Evolutionary conservation across 2,329 filamentous ascomycete genomes (phyloP), one percentile per base, ranked within the genome.

Genomic region (Pseudogymnoascus sp.): DNA sequence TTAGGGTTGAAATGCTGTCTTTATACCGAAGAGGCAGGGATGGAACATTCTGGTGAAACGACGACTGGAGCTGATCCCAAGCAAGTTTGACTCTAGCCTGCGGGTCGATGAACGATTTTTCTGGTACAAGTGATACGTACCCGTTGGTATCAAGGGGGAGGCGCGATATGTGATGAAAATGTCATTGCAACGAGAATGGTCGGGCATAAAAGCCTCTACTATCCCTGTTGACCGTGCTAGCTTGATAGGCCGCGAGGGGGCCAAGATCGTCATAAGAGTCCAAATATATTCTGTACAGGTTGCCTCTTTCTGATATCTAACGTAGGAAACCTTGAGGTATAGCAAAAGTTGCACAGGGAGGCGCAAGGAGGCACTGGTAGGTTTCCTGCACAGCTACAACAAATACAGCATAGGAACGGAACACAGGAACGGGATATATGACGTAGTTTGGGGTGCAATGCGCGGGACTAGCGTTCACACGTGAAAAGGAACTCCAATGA

Each of bases 251-350:
- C 26, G 26, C 26, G n/a, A 11, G 47, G 26, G n/a, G 19, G 17
- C n/a, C 19, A 33, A 19, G 47, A 33, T 57, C 26, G 10, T 26
- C 47, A 57, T 57, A 57, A 57, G 26, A 57, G n/a, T 13, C 47
- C 11, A 57, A 57, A 57, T 6, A 57, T 57, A 3, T 19, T 33
- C 26, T 57, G n/a, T 33, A 57, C 10, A 57, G n/a, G 47, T 57
- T 57, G 47, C 47, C 47, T 57, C 47, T 23, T 19, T 19, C 47
- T 57, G 10, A 33, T 57, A 57, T 31, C 10, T n/a, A 31, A 13
- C 47, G 47, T 33, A 33, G 47, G 10, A 33, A 57, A 57, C 47
- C 47, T 33, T 57, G 47, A 57, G 47, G 47, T 57, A 57, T 57
- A 33, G 47, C n/a, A 57, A 57, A 57, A 57, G 9, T 57, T 57